Base-by-base conservation (phyloP, 2,329 filamentous ascomycete genomes). In the Epicoccum sorghinum region DNA sequence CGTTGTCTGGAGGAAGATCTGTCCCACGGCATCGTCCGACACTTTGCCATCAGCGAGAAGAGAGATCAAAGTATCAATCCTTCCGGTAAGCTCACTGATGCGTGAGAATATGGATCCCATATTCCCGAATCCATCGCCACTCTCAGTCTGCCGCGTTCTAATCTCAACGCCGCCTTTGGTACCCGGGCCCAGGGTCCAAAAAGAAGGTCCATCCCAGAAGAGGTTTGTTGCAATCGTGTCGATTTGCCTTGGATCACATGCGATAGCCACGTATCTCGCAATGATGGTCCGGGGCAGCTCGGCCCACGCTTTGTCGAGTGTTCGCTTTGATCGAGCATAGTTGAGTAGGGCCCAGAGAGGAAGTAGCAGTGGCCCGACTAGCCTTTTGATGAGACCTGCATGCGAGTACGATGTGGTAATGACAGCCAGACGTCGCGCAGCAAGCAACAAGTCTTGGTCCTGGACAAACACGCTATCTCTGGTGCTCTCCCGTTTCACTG, bases 41-140 rank as follows among this genome's bases (percentile, higher is more conserved):
- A 85, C 78, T 32, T 80, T 81, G 1, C 80, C 78, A 3, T 77
- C 75, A 4, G 74, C 71, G 4, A 90, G 64, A 2, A 75, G 55
- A 6, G 61, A 58, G 1, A 71, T 58, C 4, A 75, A 55, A 7
- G 63, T 44, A 3, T 58, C 47, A 1, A 73, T 50, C 12, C 65
- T 66, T 27, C 58, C 55, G n/a, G 70, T 64, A n/a, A 76, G 39
- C 9, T 55, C 57, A 42, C 48, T 59, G 23, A 75, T 69, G 3
- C 61, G 65, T n/a, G 59, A 51, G 92, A 98, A 88, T 88, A 98
- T 83, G 7, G 49, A 55, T 3, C 58, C 52, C 49, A 72, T 61
- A 83, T 96, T 78, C 89, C 93, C 36, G 24, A 39, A 24, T 7
- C 32, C 32, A 88, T 90, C 75, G 88, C 88, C 73, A 85, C 95